phyloP scores from a whole-genome alignment of 2,329 filamentous ascomycete genomes.

The Diaporthe velutina region DNA sequence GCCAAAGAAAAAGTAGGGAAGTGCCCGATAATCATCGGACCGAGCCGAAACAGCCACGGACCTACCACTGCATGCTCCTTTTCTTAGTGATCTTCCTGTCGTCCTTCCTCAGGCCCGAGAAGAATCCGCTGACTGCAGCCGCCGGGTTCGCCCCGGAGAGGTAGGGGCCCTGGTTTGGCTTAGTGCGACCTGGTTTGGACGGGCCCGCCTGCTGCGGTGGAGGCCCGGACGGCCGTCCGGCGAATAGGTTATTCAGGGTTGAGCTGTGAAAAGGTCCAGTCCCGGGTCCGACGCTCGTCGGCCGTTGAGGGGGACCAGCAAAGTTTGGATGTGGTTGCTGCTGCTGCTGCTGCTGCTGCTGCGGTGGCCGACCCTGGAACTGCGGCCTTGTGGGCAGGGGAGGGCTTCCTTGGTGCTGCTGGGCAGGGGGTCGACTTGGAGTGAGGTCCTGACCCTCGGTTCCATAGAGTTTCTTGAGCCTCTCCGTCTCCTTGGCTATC shows the following conservation, averaged over 20 bases:
- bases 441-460: constrained; percentile 61
- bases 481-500: constrained; percentile 85
- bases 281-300: constrained; percentile 61
- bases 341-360: constrained; percentile 51
- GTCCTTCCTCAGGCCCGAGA: constrained; percentile 43
- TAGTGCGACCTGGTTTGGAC: constrained; percentile 41
- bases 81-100: constrained; percentile 50
- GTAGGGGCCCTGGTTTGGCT: constrained; percentile 40
- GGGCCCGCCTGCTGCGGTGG: constrained; percentile 41
- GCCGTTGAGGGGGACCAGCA: constrained; percentile 50
- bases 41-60: constrained; percentile 13
- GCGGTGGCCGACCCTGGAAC: constrained; percentile 26
- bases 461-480: constrained; percentile 78
- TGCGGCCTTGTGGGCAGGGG: constrained; percentile 40
- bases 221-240: constrained; percentile 41
- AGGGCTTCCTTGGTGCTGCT: constrained; percentile 37
- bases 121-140: constrained; percentile 44
- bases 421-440: constrained; percentile 41
- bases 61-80: constrained; percentile 50
- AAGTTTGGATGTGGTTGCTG: constrained; percentile 41
- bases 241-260: constrained; percentile 47
- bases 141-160: constrained; percentile 40
- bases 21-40: background rate
- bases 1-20: background rate
- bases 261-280: constrained; percentile 41